Percentiles rank a stretch among this genome's conserved stretches.
Conservation (phyloP, 2,329 filamentous ascomycete species). For the Diplocarpon mali region DNA sequence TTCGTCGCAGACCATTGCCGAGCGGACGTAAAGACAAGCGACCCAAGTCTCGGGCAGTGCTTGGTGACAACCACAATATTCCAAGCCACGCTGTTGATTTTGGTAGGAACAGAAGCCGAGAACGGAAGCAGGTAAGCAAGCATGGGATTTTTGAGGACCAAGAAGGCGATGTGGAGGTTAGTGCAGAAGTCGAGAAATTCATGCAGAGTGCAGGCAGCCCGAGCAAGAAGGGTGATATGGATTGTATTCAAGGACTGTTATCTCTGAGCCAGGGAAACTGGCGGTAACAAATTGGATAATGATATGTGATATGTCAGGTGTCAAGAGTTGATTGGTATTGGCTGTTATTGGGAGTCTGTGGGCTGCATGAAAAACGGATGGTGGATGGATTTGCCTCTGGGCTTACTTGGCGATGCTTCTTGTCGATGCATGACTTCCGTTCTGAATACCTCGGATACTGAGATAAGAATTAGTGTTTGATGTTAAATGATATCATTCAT, state of each 20-base stretch:
- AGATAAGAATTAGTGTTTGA: constrained; percentile 10
- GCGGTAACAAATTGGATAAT: constrained; percentile 33
- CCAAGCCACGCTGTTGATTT: constrained; percentile 19
- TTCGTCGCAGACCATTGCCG: constrained; percentile 25
- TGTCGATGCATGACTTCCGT: constrained; percentile 9
- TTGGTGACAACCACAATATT: constrained; percentile 22
- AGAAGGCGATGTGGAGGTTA: constrained; percentile 25
- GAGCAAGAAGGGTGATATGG: constrained; percentile 69
- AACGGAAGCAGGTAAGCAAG: constrained; percentile 21
- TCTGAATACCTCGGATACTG: constrained; percentile 12
- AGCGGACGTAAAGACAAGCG: constrained; percentile 20
- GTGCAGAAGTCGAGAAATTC: constrained; percentile 60
- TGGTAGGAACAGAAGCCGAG: constrained; percentile 14
- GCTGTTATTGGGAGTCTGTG: constrained; percentile 4
- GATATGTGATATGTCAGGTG: neutral
- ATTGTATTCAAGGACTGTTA: constrained; percentile 80
- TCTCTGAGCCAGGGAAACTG: constrained; percentile 90
- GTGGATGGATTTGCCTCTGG: constrained; percentile 3
- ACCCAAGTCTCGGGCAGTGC: constrained; percentile 14
- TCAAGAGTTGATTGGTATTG: neutral
- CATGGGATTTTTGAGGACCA: constrained; percentile 44
- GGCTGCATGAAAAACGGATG: neutral
- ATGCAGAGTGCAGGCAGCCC: constrained; percentile 57
- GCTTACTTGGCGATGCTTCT: neutral
- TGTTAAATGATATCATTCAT: neutral